Base-by-base conservation (phyloP, 768 basidiomycete species). In the Boletus huronensis region DNA sequence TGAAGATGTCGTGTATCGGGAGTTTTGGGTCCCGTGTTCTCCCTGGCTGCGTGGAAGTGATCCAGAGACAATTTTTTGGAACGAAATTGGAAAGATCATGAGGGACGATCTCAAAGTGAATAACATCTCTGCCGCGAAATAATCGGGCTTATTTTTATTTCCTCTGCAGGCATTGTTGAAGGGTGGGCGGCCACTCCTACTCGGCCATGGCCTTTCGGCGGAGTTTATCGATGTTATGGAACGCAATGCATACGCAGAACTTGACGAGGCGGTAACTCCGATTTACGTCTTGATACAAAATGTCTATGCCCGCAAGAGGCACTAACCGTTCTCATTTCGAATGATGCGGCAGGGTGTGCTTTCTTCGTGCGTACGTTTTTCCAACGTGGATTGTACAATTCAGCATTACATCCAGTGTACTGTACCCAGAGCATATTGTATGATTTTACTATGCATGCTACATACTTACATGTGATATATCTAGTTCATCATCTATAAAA, bases 111-210 rank as follows among this genome's bases (percentile, higher is more conserved):
- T 87, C 34, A 65, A 74, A 57, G 88, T 85, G 56, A 50, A 66
- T 60, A 43, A 38, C 38, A 28, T 43, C 29, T 44, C 28, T 41
- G 8, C 55, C 3, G 14, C 31, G 43, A 31, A 17, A 6, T 40
- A 44, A 45, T 55, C 53, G 47, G 10, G 36, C 29, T 23, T 35
- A 3, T 50, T 34, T 35, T 43, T 38, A 17, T 34, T 36, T 28
- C 50, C 45, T 21, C 40, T 55, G 19, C 57, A 90, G 86, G 74
- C 79, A 14, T 89, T 91, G 64, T 62, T 91, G 38, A 77, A 75
- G 58, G 82, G 84, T 0, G 83, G 80, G 17, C 76, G 86, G n/a
- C 84, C 87, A 21, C 72, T 90, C 39, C 76, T 91, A 3, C 77
- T 90, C 6, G 79, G 82, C 13, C 79, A 74, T 60, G 89, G 87